Base-by-base conservation (phyloP, 202 grass and related monocot species). In the Zizania palustris region DNA sequence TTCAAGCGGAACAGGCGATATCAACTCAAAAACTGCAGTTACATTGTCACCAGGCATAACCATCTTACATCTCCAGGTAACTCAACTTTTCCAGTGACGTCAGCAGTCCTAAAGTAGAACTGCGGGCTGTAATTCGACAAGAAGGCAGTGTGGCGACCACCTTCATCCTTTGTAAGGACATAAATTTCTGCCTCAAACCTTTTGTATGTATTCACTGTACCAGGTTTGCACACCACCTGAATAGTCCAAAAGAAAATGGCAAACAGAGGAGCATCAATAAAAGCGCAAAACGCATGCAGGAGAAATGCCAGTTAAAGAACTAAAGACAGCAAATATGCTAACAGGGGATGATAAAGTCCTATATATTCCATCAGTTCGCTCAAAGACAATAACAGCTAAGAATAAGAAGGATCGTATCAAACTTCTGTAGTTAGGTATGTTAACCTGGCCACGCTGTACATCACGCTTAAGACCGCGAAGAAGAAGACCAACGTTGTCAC, bases 21-120 rank as follows among this genome's bases (percentile, higher is more conserved):
- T n/a, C n/a, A n/a, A n/a, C n/a, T n/a, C n/a, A n/a, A n/a, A n/a
- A n/a, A n/a, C n/a, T n/a, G n/a, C n/a, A n/a, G n/a, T n/a, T n/a
- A n/a, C n/a, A n/a, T n/a, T n/a, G n/a, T n/a, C n/a, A n/a, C n/a
- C n/a, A n/a, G 96, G 96, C 92, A 99, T 87, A 46, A 99, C 96
- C 96, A 99, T 99, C 81, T 94, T 16, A 79, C 72, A 0, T 78
- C 45, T 53, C 75, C 78, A 71, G 86, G 85, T 53, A 99, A 77
- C 74, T 90, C 87, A 19, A 96, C 79, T 60, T 87, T 99, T 18
- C 96, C 96, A 20, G 92, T 96, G 74, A 99, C 35, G 79, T 99
- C 96, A 67, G 96, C 96, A 82, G 96, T 99, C 20, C 96, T 89
- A 78, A 99, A 85, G 92, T 91, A 96, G 89, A 99, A 99, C 72